A percentile compares a stretch with the other conserved stretches of the same genome.
Conservation (phyloP, 208 protist species). For the Entamoeba dispar region DNA sequence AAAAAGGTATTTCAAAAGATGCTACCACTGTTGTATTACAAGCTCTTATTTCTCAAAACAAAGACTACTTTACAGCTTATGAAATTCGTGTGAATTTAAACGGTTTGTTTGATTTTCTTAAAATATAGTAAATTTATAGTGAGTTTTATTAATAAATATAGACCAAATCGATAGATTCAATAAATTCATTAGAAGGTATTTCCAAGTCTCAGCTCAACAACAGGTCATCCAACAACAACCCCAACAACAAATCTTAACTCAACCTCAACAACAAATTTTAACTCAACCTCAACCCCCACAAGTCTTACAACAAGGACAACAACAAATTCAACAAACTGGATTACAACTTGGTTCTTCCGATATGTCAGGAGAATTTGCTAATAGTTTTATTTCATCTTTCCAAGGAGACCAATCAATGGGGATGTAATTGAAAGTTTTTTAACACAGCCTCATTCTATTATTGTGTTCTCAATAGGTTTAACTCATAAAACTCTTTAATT, state of each 20-base stretch:
- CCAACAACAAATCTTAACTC: not conserved
- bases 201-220: not conserved
- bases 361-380: not conserved
- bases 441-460: too few relatives aligned
- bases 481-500: too few relatives aligned
- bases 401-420: not conserved
- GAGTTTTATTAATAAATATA: too few relatives aligned
- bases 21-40: not conserved
- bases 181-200: not conserved
- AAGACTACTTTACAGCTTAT: not conserved
- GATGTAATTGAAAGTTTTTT: not conserved
- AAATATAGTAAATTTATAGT: too few relatives aligned
- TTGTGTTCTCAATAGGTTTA: too few relatives aligned
- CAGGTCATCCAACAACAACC: not conserved
- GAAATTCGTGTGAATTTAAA: not conserved
- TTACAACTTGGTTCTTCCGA: not conserved
- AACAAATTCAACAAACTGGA: not conserved
- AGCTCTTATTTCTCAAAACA: not conserved
- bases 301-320: not conserved
- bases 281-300: not conserved
- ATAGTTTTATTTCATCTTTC: not conserved
- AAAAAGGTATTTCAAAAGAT: not conserved
- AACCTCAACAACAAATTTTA: not conserved
- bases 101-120: not conserved
- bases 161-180: not conserved